phyloP scores from a whole-genome alignment of 441 rosid species.

The Kokia cookei region DNA sequence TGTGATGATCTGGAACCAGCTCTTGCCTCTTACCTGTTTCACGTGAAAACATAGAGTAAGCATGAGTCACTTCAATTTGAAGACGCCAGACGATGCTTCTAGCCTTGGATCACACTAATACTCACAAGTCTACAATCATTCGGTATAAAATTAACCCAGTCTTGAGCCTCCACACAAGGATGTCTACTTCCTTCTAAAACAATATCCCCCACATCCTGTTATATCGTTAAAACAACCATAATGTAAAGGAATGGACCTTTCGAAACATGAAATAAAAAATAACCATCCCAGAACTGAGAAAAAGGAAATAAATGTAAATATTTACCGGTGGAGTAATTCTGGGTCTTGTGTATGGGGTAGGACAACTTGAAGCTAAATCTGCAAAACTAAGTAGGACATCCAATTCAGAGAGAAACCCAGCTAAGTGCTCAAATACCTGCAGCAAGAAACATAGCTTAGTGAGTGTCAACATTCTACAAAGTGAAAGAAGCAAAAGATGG shows the following conservation, averaged over 20 bases:
- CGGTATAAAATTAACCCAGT: slow-evolving; percentile 99
- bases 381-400: slow-evolving; percentile 97
- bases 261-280: slow-evolving; percentile 5
- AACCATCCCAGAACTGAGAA: slow-evolving; percentile 6
- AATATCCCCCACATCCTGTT: slow-evolving; percentile 80
- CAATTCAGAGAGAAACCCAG: slow-evolving; percentile 76
- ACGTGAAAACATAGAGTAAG: slow-evolving; percentile 17
- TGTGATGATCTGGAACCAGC: slow-evolving; percentile 98
- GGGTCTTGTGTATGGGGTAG: slow-evolving; percentile 93
- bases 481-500: slow-evolving; percentile 9
- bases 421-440: slow-evolving; percentile 83
- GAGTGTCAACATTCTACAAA: slow-evolving; percentile 4
- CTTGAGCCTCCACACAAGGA: slow-evolving; percentile 99
- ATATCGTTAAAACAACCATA: slow-evolving; percentile 11
- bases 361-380: slow-evolving; percentile 90
- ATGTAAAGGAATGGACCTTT: slow-evolving; percentile 8
- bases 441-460: slow-evolving; percentile 20
- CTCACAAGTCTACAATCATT: slow-evolving; percentile 95
- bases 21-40: slow-evolving; percentile 74
- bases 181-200: slow-evolving; percentile 91
- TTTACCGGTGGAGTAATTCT: slow-evolving; percentile 71
- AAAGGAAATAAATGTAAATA: slow-evolving; percentile 10
- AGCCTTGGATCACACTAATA: slow-evolving; percentile 13
- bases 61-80: slow-evolving; percentile 15
- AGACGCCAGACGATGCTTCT: slow-evolving; percentile 12